These are phyloP conservation scores for Lentinula aciculospora DNA, from an alignment of 768 basidiomycete species.

Conservation along the genomic window DNA sequence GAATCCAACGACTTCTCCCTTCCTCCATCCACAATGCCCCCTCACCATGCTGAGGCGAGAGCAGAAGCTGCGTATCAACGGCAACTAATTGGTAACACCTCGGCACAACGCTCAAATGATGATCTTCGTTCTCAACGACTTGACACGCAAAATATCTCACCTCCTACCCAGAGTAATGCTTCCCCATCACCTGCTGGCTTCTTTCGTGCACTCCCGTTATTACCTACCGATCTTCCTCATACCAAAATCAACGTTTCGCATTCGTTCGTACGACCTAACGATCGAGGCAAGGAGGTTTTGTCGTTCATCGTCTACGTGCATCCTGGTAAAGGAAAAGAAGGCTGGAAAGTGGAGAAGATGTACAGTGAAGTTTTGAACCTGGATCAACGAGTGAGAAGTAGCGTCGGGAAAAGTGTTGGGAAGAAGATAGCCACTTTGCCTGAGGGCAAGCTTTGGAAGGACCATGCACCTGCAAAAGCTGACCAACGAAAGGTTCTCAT, in stretches of 20 bases:
- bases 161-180: not conserved
- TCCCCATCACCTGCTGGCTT: constrained; percentile 26
- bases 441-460: constrained; percentile 92
- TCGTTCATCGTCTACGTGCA: constrained; percentile 80
- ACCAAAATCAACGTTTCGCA: constrained; percentile 70
- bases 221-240: constrained; percentile 65
- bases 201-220: constrained; percentile 70
- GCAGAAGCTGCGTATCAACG: constrained; percentile 10
- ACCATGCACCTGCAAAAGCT: constrained; percentile 93
- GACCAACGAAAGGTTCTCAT: constrained; percentile 83
- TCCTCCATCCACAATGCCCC: constrained; percentile 29
- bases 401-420: constrained; percentile 59
- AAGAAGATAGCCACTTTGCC: constrained; percentile 82
- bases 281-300: constrained; percentile 87
- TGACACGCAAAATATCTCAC: not conserved
- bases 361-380: constrained; percentile 90
- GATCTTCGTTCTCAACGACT: constrained; percentile 1
- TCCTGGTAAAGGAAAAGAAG: constrained; percentile 64
- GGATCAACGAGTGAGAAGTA: constrained; percentile 70
- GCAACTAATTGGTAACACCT: not conserved
- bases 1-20: constrained; percentile 44
- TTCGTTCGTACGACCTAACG: constrained; percentile 83
- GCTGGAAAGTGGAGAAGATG: constrained; percentile 87
- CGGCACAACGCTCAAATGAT: not conserved
- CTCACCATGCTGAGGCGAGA: constrained; percentile 18